phyloP scores from a whole-genome alignment of 2,329 filamentous ascomycete genomes.

The Ilyonectria sp. region DNA sequence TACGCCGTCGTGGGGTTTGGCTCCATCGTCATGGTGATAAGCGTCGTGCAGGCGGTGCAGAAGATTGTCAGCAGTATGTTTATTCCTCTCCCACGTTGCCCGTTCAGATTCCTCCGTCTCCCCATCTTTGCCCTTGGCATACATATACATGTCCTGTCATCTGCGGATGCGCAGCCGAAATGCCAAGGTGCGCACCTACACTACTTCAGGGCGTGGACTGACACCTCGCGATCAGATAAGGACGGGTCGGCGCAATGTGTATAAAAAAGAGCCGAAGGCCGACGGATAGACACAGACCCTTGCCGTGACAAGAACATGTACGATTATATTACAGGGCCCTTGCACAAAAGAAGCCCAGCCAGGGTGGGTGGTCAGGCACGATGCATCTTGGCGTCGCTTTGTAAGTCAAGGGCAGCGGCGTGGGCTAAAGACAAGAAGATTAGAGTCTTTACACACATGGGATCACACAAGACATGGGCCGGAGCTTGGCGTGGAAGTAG shows the following conservation, averaged over 20 bases:
- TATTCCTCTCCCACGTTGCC: not conserved
- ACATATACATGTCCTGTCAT: not conserved
- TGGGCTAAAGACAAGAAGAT: not conserved
- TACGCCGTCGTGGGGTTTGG: conserved; percentile 85
- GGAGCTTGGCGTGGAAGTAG: conserved; percentile 26
- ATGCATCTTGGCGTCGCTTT: conserved; percentile 10
- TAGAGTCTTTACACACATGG: not conserved
- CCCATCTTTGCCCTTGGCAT: not conserved
- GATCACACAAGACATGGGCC: conserved; percentile 9
- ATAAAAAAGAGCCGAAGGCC: conserved; percentile 28
- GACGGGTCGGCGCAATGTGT: conserved; percentile 46
- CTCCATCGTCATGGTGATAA: conserved; percentile 84
- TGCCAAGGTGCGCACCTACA: not conserved
- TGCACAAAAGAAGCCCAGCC: conserved; percentile 4
- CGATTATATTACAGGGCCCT: conserved; percentile 30
- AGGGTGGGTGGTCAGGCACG: conserved; percentile 24
- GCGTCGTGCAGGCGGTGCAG: conserved; percentile 78
- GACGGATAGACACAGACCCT: conserved; percentile 4
- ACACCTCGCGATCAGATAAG: conserved; percentile 40
- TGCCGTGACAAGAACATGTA: conserved; percentile 19
- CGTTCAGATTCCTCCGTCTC: not conserved
- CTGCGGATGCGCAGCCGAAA: conserved; percentile 1
- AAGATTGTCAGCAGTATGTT: conserved; percentile 73
- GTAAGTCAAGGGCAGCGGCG: not conserved
- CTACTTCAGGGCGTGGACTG: conserved; percentile 22